Evolutionary conservation across 768 basidiomycete species (phyloP), one percentile per base, ranked within the genome.

Genomic region (Lentinula lateritia): DNA sequence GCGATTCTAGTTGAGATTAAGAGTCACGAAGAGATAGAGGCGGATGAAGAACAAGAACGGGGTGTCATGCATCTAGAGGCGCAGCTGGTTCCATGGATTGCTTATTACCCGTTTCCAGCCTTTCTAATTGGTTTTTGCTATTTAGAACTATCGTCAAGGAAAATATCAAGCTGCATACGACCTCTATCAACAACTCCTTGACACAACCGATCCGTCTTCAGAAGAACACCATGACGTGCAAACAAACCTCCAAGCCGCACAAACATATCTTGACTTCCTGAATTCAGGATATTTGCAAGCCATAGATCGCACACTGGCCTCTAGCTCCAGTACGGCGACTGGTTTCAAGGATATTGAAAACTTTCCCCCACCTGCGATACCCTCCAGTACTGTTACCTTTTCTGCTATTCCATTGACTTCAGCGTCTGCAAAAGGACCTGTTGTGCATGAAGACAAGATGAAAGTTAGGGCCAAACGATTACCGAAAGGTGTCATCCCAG

Each of bases 201-300:
- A 92, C 65, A 86, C 84, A 6, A 86, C 88, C 52, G 85, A 91
- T 63, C 83, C 86, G 48, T 77, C 87, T 67, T 88, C 92, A 32
- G 90, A 95, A 67, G 94, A 96, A 75, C 85, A 93, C 69, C 83
- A 90, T 5, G 94, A 95, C 70, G 86, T 95, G 69, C 78, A 89
- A 42, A 93, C 86, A 63, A 96, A 97, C 73, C 84, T 95, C 61
- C 79, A 84, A 61, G 93, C 94, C 5, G 82, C 93, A 2, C 86
- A 92, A 69, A 80, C 82, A 62, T 92, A 94, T 70, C 83, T 93
- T 61, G 89, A 93, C 69, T 97, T 96, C 76, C 83, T 92, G 72
- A 83, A 83, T 68, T 80, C 83, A 28, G 85, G 82, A 50, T 93
- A 83, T 75, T 76, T 85, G 41, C 85, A 76, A 63, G 79, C 83